Evolutionary conservation across 2,329 filamentous ascomycete species (phyloP).

Genomic region (Ceratocystis smalleyi): DNA sequence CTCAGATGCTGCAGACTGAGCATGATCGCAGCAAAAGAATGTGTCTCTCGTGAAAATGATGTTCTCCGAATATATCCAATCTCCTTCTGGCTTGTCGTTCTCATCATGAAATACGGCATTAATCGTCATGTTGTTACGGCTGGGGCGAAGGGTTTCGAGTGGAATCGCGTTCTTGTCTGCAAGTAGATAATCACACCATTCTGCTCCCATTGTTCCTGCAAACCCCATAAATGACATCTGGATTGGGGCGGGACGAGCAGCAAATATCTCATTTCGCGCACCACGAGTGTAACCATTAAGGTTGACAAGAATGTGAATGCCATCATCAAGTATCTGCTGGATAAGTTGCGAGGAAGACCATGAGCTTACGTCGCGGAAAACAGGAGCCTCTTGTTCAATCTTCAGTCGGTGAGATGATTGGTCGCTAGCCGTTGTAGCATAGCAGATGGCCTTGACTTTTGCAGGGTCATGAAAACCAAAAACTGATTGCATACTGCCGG

Average conservation of each 20-base stretch:
- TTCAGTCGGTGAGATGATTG: slow-evolving; percentile 77
- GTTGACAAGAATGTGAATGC: slow-evolving; percentile 89
- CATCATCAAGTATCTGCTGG: slow-evolving; percentile 69
- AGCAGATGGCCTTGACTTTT: slow-evolving; percentile 76
- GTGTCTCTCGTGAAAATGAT: slow-evolving; percentile 88
- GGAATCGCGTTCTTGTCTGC: slow-evolving; percentile 83
- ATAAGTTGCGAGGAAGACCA: slow-evolving; percentile 79
- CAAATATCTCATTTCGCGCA: slow-evolving; percentile 94
- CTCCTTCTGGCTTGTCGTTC: slow-evolving; percentile 50
- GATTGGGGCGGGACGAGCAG: slow-evolving; percentile 80
- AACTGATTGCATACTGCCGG: slow-evolving; percentile 74
- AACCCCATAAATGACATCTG: slow-evolving; percentile 99
- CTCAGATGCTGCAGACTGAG: slow-evolving; percentile 65
- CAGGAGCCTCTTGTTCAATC: slow-evolving; percentile 81
- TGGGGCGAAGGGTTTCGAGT: slow-evolving; percentile 61
- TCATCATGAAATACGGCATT: slow-evolving; percentile 54
- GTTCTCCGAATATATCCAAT: slow-evolving; percentile 95
- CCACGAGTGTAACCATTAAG: slow-evolving; percentile 96
- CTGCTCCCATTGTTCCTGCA: slow-evolving; percentile 83
- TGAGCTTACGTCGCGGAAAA: slow-evolving; percentile 73
- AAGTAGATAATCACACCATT: slow-evolving; percentile 96
- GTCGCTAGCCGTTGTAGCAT: slow-evolving; percentile 86
- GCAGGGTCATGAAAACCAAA: slow-evolving; percentile 72
- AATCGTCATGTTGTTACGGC: slow-evolving; percentile 57
- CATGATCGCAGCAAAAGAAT: slow-evolving; percentile 96